Percentiles rank a stretch among this genome's conserved stretches.
These are phyloP conservation scores for Neoascochyta sp. DNA, from an alignment of 2,329 filamentous ascomycete species.

Conservation along the genomic window DNA sequence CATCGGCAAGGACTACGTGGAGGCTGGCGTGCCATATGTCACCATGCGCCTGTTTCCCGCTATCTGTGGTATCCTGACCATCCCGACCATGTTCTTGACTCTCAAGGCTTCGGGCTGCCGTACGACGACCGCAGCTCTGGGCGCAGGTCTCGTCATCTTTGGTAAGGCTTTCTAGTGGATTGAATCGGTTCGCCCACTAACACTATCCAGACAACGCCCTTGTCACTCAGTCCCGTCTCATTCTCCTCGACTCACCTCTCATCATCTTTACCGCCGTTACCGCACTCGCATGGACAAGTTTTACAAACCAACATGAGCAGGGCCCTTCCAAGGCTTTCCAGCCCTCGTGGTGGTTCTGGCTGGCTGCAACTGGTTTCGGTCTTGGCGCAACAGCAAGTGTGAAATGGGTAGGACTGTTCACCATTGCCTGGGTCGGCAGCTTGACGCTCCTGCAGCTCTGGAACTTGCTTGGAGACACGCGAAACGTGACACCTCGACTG, in stretches of 20 bases:
- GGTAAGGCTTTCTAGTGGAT: conserved; percentile 51
- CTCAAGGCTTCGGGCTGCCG: conserved; percentile 87
- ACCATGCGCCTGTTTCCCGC: conserved; percentile 95
- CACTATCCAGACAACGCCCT: conserved; percentile 76
- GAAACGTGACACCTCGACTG: conserved; percentile 76
- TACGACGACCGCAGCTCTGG: conserved; percentile 77
- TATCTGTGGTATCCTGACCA: conserved; percentile 79
- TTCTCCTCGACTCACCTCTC: conserved; percentile 91
- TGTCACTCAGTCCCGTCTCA: conserved; percentile 89
- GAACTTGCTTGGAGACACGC: conserved; percentile 86
- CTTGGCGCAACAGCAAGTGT: conserved; percentile 90
- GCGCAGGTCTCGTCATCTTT: conserved; percentile 84
- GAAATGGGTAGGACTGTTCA: conserved; percentile 99
- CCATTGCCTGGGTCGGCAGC: conserved; percentile 93
- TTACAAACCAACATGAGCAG: conserved; percentile 94
- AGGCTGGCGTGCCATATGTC: conserved; percentile 92
- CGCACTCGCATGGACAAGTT: conserved; percentile 82
- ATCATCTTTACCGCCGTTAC: conserved; percentile 92
- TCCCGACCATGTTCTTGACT: conserved; percentile 91
- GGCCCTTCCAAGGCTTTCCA: conserved; percentile 85
- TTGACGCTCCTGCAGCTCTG: conserved; percentile 91
- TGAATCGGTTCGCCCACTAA: conserved; percentile 13
- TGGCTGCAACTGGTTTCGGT: conserved; percentile 77
- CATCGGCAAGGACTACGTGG: conserved; percentile 97
- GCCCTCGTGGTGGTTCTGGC: conserved; percentile 97